Evolutionary conservation across 2,329 filamentous ascomycete species (phyloP).

Genomic region (Fragosphaeria purpurea): DNA sequence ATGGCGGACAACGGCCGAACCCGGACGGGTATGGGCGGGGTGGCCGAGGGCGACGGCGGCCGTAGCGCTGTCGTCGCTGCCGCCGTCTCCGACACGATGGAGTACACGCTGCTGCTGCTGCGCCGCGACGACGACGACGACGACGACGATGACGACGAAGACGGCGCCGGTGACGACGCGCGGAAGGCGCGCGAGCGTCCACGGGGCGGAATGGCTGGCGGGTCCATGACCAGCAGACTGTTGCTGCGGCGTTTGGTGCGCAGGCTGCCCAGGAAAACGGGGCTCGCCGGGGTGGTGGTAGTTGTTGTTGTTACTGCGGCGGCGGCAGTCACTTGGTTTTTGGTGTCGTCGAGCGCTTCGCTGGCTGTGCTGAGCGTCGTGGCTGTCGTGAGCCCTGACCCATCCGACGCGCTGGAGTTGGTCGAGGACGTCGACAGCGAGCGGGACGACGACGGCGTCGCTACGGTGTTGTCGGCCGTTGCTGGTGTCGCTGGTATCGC

Average conservation of each 20-base stretch:
- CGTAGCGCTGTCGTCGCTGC: too few species aligned
- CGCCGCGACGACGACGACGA: conserved; percentile 1
- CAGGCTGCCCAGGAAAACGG: too few species aligned
- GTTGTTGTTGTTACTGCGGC: too few species aligned
- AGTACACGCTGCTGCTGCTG: conserved; percentile 11
- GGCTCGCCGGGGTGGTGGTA: too few species aligned
- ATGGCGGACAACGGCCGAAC: too few species aligned
- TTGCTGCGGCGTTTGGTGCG: too few species aligned
- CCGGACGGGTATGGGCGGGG: too few species aligned
- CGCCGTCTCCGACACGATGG: not conserved
- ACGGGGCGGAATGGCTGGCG: conserved; percentile 4
- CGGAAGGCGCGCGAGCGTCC: not conserved
- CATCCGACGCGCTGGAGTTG: conserved; percentile 10
- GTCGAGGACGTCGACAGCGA: conserved; percentile 19
- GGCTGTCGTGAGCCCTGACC: not conserved
- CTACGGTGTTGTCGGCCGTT: not conserved
- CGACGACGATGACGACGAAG: not conserved
- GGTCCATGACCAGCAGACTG: not conserved
- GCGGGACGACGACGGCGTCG: conserved; percentile 6
- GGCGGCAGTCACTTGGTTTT: too few species aligned
- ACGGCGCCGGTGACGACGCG: not conserved
- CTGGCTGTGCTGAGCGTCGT: not conserved
- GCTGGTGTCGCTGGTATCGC: not conserved
- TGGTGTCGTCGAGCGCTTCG: too few species aligned
- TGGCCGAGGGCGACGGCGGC: too few species aligned